Percentiles rank a stretch among this genome's conserved stretches.
Evolutionary conservation across 23 red algal species (phyloP).

Genomic region (Gracilaria domingensis): DNA sequence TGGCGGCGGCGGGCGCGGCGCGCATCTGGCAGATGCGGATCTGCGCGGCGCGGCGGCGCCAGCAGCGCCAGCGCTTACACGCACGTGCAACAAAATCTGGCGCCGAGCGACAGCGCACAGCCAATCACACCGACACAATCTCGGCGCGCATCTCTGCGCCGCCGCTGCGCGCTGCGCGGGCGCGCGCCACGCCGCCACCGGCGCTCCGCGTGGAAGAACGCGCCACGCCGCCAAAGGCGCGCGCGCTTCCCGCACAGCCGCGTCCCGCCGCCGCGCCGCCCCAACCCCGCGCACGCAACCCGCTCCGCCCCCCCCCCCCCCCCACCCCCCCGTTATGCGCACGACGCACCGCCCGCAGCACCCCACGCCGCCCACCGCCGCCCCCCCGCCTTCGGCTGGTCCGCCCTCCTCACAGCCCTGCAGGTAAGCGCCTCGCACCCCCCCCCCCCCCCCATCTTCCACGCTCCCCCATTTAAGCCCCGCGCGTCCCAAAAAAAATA

Average conservation of each 20-base stretch:
- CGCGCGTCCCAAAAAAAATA: background rate
- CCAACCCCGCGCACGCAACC: background rate
- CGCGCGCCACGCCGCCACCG: background rate
- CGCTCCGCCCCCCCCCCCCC: background rate
- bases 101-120: background rate
- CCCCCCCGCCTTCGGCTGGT: constrained; percentile 10
- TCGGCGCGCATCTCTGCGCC: background rate
- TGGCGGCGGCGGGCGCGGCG: background rate
- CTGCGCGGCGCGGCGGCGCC: background rate
- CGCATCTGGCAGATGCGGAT: background rate
- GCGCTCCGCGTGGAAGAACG: constrained; percentile 8
- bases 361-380: background rate
- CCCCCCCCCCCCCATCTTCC: background rate
- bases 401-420: constrained; percentile 6
- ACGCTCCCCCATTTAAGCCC: background rate
- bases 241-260: background rate
- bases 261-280: background rate
- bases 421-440: background rate
- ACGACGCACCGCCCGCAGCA: background rate
- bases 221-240: background rate
- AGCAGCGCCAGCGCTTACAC: background rate
- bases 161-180: background rate
- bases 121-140: constrained; percentile 3
- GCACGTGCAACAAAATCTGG: background rate
- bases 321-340: background rate